Evolutionary conservation across 805 yeast species (phyloP).

Genomic region (Spathaspora arborariae): DNA sequence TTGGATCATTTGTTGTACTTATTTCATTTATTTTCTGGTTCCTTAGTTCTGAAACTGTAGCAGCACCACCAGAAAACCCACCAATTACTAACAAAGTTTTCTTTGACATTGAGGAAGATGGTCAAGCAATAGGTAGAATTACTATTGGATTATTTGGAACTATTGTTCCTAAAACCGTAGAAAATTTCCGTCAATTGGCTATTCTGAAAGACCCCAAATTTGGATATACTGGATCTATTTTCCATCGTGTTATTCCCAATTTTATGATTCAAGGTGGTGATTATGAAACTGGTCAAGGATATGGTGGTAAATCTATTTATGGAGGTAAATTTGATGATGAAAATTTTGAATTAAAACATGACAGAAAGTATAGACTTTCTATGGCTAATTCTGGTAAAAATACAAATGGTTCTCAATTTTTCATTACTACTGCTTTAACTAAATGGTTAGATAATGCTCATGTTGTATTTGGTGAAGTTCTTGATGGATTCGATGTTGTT

Average conservation of each 20-base stretch:
- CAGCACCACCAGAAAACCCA: slow-evolving; percentile 37
- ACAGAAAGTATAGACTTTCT: slow-evolving; percentile 76
- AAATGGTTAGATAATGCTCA: slow-evolving; percentile 92
- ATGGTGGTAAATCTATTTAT: slow-evolving; percentile 49
- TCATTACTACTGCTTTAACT: slow-evolving; percentile 88
- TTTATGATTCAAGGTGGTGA: slow-evolving; percentile 51
- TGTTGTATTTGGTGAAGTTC: slow-evolving; percentile 94
- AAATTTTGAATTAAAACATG: slow-evolving; percentile 71
- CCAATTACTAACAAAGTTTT: slow-evolving; percentile 74
- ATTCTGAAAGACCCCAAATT: slow-evolving; percentile 44
- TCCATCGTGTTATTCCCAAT: slow-evolving; percentile 47
- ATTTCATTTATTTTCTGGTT: slow-evolving; percentile 4
- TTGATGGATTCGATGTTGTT: slow-evolving; percentile 84
- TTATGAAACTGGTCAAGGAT: slow-evolving; percentile 44
- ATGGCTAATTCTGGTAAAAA: slow-evolving; percentile 99
- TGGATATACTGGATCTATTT: slow-evolving; percentile 42
- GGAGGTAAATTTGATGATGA: slow-evolving; percentile 78
- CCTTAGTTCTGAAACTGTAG: slow-evolving; percentile 6
- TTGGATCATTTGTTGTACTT: slow-evolving; percentile 7
- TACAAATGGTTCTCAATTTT: slow-evolving; percentile 97
- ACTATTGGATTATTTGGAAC: slow-evolving; percentile 85
- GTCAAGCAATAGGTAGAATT: slow-evolving; percentile 70
- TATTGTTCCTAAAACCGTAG: slow-evolving; percentile 92
- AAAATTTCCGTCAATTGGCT: slow-evolving; percentile 90
- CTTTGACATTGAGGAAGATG: slow-evolving; percentile 84